These are phyloP conservation scores for Erythrobasidium yunnanense DNA, from an alignment of 768 basidiomycete species.

Conservation along the genomic window DNA sequence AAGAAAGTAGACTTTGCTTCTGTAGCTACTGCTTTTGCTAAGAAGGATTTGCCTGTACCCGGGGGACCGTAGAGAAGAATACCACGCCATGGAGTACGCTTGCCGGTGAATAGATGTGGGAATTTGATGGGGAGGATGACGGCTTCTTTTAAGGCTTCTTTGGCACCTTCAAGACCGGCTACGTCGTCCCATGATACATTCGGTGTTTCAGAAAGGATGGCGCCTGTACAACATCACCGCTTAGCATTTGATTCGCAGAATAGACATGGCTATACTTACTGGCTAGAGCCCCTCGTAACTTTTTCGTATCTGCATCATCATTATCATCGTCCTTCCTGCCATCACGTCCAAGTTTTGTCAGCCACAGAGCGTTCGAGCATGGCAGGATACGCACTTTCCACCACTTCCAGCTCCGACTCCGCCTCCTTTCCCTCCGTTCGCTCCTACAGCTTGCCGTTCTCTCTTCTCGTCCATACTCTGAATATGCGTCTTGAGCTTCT, in stretches of 20 bases:
- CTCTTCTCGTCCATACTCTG: constrained; percentile 55
- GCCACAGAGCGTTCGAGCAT: not conserved
- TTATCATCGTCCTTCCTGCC: constrained; percentile 48
- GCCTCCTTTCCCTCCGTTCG: constrained; percentile 44
- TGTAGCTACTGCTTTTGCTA: constrained; percentile 97
- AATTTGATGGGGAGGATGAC: constrained; percentile 99
- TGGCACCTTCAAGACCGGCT: constrained; percentile 86
- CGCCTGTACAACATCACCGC: constrained; percentile 43
- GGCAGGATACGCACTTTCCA: not conserved
- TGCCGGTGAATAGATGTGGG: constrained; percentile 95
- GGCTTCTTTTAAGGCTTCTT: constrained; percentile 91
- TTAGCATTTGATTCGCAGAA: not conserved
- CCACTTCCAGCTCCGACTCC: constrained; percentile 29
- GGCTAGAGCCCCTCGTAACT: constrained; percentile 78
- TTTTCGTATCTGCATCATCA: constrained; percentile 85
- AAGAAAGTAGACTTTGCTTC: constrained; percentile 99
- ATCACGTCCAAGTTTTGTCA: not conserved
- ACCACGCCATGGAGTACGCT: constrained; percentile 92
- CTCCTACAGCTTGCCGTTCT: constrained; percentile 49
- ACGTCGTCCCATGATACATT: constrained; percentile 98
- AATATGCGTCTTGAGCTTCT: constrained; percentile 79
- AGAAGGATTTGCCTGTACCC: constrained; percentile 90
- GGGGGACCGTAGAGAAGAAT: constrained; percentile 95
- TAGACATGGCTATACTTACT: constrained; percentile 39
- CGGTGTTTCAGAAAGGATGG: constrained; percentile 84